phyloP scores from a whole-genome alignment of 2,329 filamentous ascomycete species.

The Anthostomella pinea region DNA sequence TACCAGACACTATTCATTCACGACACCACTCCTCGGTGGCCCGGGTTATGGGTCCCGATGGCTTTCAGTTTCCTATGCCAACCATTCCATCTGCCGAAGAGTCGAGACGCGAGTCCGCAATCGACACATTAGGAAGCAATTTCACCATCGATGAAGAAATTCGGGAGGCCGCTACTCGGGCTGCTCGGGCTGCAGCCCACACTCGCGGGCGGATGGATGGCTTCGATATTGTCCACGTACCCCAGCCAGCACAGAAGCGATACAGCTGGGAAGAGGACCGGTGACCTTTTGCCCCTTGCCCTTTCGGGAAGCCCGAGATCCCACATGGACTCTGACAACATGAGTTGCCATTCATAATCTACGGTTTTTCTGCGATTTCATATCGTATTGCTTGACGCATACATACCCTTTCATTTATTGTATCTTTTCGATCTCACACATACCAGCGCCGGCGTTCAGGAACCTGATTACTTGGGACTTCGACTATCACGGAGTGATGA shows the following conservation, averaged over 20 bases:
- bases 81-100: conserved; percentile 24
- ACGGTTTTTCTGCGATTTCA: too few relatives aligned
- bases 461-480: too few relatives aligned
- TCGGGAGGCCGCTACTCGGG: conserved; percentile 19
- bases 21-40: conserved; percentile 29
- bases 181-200: conserved; percentile 4
- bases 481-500: too few relatives aligned
- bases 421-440: too few relatives aligned
- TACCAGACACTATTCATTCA: conserved; percentile 48
- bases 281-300: too few relatives aligned
- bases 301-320: too few relatives aligned
- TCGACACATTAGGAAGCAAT: conserved; percentile 54
- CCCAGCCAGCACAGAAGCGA: conserved; percentile 30
- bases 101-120: conserved; percentile 27
- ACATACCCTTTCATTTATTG: too few relatives aligned
- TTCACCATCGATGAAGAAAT: conserved; percentile 54
- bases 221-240: conserved; percentile 31
- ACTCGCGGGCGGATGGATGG: conserved; percentile 29
- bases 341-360: too few relatives aligned
- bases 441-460: too few relatives aligned
- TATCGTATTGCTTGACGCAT: too few relatives aligned
- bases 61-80: conserved; percentile 24
- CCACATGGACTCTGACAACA: too few relatives aligned
- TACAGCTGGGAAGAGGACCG: conserved; percentile 33
- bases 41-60: conserved; percentile 29